Evolutionary conservation across 768 basidiomycete species (phyloP).

Genomic region (Leccinum boreale): DNA sequence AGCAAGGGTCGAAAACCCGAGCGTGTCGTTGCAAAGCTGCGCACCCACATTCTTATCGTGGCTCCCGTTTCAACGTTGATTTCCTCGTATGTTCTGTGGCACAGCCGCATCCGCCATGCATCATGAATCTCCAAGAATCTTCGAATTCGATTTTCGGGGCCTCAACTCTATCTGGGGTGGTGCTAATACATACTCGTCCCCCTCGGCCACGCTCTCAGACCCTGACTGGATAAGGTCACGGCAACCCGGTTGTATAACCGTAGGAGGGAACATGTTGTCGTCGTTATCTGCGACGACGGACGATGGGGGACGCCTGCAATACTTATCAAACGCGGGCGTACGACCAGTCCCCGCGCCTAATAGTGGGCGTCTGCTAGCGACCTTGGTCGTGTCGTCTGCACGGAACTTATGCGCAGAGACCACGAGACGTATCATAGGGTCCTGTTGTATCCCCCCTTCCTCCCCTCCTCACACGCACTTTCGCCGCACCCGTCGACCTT

Average conservation of each 20-base stretch:
- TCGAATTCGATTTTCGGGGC: neutral
- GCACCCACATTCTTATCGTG: neutral
- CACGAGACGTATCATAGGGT: neutral
- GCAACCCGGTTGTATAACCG: constrained; percentile 1
- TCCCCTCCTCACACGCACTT: neutral
- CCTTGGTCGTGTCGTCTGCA: neutral
- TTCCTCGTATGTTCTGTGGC: neutral
- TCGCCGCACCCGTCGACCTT: neutral
- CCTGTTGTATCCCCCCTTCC: neutral
- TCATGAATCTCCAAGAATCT: neutral
- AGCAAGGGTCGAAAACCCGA: neutral
- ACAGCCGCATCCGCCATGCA: neutral
- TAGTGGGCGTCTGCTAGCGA: neutral
- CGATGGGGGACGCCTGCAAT: neutral
- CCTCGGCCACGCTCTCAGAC: constrained; percentile 4
- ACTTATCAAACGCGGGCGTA: too few relatives aligned
- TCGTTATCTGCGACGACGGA: neutral
- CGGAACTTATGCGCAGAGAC: neutral
- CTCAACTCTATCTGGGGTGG: constrained; percentile 2
- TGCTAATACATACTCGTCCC: neutral
- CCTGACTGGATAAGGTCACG: constrained; percentile 4
- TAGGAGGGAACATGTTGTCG: neutral
- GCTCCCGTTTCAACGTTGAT: neutral
- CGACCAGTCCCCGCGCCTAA: neutral
- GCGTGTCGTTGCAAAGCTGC: neutral